These are phyloP conservation scores for Chytriomyces confervae DNA, from an alignment of 192 early-diverging fungal species.

Conservation along the genomic window DNA sequence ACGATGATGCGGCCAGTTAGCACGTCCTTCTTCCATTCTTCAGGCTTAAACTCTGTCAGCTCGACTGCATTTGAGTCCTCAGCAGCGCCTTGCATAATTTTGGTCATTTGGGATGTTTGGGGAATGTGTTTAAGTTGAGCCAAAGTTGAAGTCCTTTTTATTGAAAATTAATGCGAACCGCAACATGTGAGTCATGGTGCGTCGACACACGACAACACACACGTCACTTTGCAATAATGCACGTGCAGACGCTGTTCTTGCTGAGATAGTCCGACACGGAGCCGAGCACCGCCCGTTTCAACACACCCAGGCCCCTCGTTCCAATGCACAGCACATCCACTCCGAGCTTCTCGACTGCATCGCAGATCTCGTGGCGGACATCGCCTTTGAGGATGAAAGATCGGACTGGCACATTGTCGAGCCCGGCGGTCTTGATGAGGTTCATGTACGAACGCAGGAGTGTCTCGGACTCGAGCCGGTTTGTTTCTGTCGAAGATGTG, in stretches of 20 bases:
- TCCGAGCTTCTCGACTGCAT: slow-evolving; percentile 56
- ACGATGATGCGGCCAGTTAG: slow-evolving; percentile 12
- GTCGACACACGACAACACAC: neutral
- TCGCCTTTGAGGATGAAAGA: slow-evolving; percentile 54
- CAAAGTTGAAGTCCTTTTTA: neutral
- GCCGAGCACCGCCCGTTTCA: slow-evolving; percentile 39
- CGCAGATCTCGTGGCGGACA: slow-evolving; percentile 59
- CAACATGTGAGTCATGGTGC: neutral
- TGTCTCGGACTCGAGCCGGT: neutral
- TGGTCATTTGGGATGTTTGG: neutral
- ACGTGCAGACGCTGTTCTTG: slow-evolving; percentile 33
- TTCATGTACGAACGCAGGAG: neutral
- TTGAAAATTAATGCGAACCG: neutral
- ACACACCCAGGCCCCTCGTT: slow-evolving; percentile 58
- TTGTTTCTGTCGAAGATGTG: neutral
- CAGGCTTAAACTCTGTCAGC: slow-evolving; percentile 13
- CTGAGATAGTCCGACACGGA: slow-evolving; percentile 49
- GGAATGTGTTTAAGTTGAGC: neutral
- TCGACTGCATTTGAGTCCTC: neutral
- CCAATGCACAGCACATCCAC: slow-evolving; percentile 65
- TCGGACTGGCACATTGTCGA: slow-evolving; percentile 7
- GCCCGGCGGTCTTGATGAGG: neutral
- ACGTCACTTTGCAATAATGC: slow-evolving; percentile 32
- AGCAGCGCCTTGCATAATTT: neutral
- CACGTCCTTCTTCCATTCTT: slow-evolving; percentile 31